Percentiles rank a stretch among this genome's conserved stretches.
These are phyloP conservation scores for Starmera pachycereana DNA, from an alignment of 805 yeast species.

Conservation along the genomic window DNA sequence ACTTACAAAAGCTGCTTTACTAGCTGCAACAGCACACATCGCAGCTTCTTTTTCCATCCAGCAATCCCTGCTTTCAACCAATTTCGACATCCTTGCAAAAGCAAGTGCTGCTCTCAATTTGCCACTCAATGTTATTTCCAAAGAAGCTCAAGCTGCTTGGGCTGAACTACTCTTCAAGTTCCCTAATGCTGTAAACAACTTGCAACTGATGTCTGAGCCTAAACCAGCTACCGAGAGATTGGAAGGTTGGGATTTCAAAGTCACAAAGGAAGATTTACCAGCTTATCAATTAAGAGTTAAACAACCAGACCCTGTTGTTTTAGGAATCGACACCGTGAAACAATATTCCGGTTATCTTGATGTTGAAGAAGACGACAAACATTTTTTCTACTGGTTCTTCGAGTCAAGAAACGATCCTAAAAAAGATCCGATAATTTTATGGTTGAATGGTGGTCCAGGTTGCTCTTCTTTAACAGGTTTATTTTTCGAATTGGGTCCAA, in stretches of 20 bases:
- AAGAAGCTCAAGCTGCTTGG: constrained; percentile 46
- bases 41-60: constrained; percentile 20
- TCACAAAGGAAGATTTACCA: constrained; percentile 28
- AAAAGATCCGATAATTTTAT: constrained; percentile 74
- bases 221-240: constrained; percentile 23
- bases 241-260: constrained; percentile 28
- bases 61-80: constrained; percentile 19
- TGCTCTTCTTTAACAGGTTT: constrained; percentile 84
- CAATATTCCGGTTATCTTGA: constrained; percentile 85
- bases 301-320: constrained; percentile 42
- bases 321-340: constrained; percentile 73
- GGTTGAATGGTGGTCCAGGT: constrained; percentile 96
- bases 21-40: constrained; percentile 9
- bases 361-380: constrained; percentile 75
- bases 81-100: constrained; percentile 28
- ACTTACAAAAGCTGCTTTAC: constrained; percentile 4
- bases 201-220: constrained; percentile 43
- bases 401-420: constrained; percentile 85
- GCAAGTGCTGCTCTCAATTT: constrained; percentile 43
- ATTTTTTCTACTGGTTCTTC: constrained; percentile 76
- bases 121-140: constrained; percentile 37
- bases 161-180: constrained; percentile 48
- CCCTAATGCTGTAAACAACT: constrained; percentile 42
- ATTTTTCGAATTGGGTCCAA: constrained; percentile 80
- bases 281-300: constrained; percentile 52